Percentiles rank a stretch among this genome's conserved stretches.
These are phyloP conservation scores for Balakata baccata DNA, from an alignment of 345 rosid genomes.

Conservation along the genomic window DNA sequence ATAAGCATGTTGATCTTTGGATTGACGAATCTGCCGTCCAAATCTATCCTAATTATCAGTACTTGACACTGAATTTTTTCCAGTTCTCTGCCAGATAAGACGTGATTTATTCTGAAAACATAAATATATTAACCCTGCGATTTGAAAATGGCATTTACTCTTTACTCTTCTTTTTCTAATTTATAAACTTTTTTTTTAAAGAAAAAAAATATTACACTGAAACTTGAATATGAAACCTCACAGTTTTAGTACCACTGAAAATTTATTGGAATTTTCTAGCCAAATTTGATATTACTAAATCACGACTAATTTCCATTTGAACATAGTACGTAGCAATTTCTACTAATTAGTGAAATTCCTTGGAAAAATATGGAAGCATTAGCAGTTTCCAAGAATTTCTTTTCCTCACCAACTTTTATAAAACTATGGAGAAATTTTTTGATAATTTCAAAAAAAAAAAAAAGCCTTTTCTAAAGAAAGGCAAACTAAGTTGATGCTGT, in stretches of 20 bases:
- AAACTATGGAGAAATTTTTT: slow-evolving; percentile 1
- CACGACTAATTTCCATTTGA: too few species aligned
- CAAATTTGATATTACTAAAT: too few species aligned
- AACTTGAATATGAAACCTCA: too few species aligned
- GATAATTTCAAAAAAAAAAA: slow-evolving; percentile 25
- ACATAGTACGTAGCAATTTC: too few species aligned
- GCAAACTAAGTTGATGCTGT: slow-evolving; percentile 38
- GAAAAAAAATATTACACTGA: too few species aligned
- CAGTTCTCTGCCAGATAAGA: background rate
- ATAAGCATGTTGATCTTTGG: slow-evolving; percentile 18
- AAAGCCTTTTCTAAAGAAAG: slow-evolving; percentile 46
- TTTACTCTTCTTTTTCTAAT: background rate
- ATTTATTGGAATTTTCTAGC: too few species aligned
- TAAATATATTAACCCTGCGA: too few species aligned
- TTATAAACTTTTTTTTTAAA: too few species aligned
- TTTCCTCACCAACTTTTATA: slow-evolving; percentile 29
- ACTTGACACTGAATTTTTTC: background rate
- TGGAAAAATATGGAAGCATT: background rate
- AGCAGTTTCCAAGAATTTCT: slow-evolving; percentile 45
- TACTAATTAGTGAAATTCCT: background rate
- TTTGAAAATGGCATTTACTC: background rate
- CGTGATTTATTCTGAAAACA: background rate
- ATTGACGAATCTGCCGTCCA: background rate
- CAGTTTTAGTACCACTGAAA: too few species aligned
- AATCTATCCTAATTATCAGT: background rate